A percentile compares a stretch with the other conserved stretches of the same genome.
Conservation (phyloP, 2,329 filamentous ascomycete species). For the Cladosporium sphaerospermum region DNA sequence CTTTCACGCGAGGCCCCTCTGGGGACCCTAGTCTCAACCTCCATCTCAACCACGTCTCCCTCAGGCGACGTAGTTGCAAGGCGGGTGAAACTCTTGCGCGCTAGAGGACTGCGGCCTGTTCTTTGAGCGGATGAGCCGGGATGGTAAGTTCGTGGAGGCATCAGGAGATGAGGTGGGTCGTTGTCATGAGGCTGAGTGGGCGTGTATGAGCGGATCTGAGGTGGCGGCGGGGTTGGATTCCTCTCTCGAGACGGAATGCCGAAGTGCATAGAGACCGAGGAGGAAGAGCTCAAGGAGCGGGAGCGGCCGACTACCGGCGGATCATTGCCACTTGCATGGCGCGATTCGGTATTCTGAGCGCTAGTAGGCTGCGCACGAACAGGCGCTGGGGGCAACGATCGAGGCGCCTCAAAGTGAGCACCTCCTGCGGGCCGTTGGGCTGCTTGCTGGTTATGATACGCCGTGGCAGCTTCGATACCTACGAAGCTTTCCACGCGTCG, state of each 20-base stretch:
- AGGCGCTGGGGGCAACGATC: no score
- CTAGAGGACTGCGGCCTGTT: slow-evolving; percentile 41
- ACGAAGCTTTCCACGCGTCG: slow-evolving; percentile 69
- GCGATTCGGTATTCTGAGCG: no score
- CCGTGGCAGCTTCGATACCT: slow-evolving; percentile 64
- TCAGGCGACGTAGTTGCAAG: slow-evolving; percentile 16
- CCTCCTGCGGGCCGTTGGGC: slow-evolving; percentile 40
- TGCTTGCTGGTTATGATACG: slow-evolving; percentile 63
- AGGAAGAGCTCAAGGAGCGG: neutral
- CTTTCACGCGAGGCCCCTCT: slow-evolving; percentile 8
- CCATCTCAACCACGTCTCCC: slow-evolving; percentile 11
- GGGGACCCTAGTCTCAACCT: slow-evolving; percentile 18
- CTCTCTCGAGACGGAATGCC: slow-evolving; percentile 9
- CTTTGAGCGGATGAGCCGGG: slow-evolving; percentile 16
- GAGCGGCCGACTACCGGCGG: no score
- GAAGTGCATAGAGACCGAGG: slow-evolving; percentile 19
- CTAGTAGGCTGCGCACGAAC: no score
- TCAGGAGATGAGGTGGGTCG: neutral
- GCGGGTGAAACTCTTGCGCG: slow-evolving; percentile 36
- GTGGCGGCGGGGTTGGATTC: slow-evolving; percentile 20
- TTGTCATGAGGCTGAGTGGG: slow-evolving; percentile 19
- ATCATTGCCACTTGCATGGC: no score
- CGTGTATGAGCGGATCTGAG: slow-evolving; percentile 17
- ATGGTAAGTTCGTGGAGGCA: slow-evolving; percentile 10
- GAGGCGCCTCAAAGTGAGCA: slow-evolving; percentile 32